A percentile compares a stretch with the other conserved stretches of the same genome.
Conservation (phyloP, 2,329 filamentous ascomycete genomes). For the Colletotrichum godetiae region DNA sequence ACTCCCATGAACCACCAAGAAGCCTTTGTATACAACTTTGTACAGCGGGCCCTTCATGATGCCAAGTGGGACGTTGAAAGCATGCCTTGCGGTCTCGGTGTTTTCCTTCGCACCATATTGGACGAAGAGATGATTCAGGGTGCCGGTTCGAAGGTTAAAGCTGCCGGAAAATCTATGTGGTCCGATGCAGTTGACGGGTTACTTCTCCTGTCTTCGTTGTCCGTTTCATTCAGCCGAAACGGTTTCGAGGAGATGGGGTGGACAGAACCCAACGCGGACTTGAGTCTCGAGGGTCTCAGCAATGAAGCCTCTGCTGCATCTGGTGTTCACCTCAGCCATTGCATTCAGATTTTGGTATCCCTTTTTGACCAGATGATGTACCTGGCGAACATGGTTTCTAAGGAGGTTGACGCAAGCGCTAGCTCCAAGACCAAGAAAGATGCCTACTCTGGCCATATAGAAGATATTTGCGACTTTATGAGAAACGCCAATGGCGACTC, state of each 20-base stretch:
- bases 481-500: background rate
- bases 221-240: background rate
- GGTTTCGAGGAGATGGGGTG: constrained; percentile 1
- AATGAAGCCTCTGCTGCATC: background rate
- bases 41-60: constrained; percentile 44
- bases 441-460: constrained; percentile 29
- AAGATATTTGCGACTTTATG: constrained; percentile 10
- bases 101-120: background rate
- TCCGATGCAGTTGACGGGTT: constrained; percentile 19
- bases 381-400: background rate
- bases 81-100: background rate
- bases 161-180: background rate
- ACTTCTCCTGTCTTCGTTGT: constrained; percentile 9
- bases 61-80: constrained; percentile 42
- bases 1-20: constrained; percentile 40
- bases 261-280: background rate
- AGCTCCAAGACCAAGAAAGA: constrained; percentile 9
- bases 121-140: background rate
- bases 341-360: constrained; percentile 31
- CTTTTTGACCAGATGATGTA: constrained; percentile 39
- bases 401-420: background rate
- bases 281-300: background rate
- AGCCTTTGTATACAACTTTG: constrained; percentile 41
- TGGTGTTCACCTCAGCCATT: background rate
- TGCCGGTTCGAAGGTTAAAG: constrained; percentile 1